Evolutionary conservation across 805 yeast species (phyloP).

Genomic region (Cyberlindnera euphorbiae): DNA sequence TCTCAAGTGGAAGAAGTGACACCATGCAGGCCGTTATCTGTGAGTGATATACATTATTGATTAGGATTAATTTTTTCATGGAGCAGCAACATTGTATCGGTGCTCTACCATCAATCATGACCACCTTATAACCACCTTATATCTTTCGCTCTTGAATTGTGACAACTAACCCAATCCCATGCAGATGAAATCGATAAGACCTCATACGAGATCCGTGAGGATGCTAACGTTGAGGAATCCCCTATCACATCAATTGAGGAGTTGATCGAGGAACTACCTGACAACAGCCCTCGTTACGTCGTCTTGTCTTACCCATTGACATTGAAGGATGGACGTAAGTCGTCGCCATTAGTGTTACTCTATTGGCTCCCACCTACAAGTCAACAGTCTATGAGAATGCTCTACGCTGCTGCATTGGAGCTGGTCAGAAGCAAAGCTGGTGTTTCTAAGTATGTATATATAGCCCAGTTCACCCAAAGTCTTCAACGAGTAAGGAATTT

Average conservation of each 20-base stretch:
- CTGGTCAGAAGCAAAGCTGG: constrained; percentile 58
- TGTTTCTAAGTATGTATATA: constrained; percentile 26
- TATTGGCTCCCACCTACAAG: constrained; percentile 87
- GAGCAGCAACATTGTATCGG: no score
- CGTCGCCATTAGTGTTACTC: constrained; percentile 71
- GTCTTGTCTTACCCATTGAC: constrained; percentile 73
- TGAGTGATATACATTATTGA: constrained; percentile 26
- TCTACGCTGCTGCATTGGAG: constrained; percentile 89
- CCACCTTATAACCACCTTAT: not conserved
- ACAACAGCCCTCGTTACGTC: constrained; percentile 71
- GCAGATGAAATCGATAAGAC: constrained; percentile 53
- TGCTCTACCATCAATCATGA: no score
- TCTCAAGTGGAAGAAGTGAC: constrained; percentile 61
- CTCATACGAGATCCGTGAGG: constrained; percentile 46
- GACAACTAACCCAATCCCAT: no score
- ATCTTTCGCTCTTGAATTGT: no score
- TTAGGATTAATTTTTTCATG: no score
- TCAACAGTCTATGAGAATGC: constrained; percentile 79
- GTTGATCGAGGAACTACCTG: constrained; percentile 73
- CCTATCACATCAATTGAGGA: constrained; percentile 51
- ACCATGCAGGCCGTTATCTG: constrained; percentile 58
- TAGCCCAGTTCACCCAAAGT: not conserved
- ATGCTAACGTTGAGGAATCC: constrained; percentile 37
- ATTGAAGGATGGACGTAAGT: constrained; percentile 64
- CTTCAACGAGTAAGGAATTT: not conserved